Evolutionary conservation across 768 basidiomycete genomes (phyloP).

Genomic region (Fomitopsis serialis): DNA sequence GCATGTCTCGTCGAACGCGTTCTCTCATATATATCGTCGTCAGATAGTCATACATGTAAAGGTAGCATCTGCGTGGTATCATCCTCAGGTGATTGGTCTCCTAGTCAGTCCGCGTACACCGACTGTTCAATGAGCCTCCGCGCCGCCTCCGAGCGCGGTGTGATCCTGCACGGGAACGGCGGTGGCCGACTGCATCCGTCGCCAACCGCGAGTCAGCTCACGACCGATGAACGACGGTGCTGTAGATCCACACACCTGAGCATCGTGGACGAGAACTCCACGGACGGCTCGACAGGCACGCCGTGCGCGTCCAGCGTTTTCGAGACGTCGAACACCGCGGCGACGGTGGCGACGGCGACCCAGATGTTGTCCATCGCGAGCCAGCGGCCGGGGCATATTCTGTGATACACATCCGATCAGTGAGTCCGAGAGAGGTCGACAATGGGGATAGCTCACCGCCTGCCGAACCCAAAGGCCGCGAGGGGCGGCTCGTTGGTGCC

Average conservation of each 20-base stretch:
- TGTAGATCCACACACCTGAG: constrained; percentile 1
- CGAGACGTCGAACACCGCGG: constrained; percentile 15
- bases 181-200: constrained; percentile 10
- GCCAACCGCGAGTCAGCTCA: too few species aligned
- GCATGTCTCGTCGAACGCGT: too few species aligned
- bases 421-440: background rate
- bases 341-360: constrained; percentile 16
- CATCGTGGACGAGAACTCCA: constrained; percentile 1
- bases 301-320: constrained; percentile 9
- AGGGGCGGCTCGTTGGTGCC: constrained; percentile 12
- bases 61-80: too few species aligned
- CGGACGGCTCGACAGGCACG: background rate
- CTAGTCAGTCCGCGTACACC: background rate
- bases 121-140: constrained; percentile 5
- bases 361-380: constrained; percentile 19
- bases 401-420: background rate
- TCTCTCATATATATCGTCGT: too few species aligned
- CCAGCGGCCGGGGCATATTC: constrained; percentile 20
- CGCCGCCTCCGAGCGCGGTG: constrained; percentile 11
- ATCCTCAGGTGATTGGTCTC: too few species aligned
- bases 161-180: constrained; percentile 14
- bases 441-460: constrained; percentile 2
- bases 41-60: too few species aligned
- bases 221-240: too few species aligned
- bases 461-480: constrained; percentile 18